These are phyloP conservation scores for Sugiyamaella paludigena DNA, from an alignment of 1,139 yeast genomes.

Conservation along the genomic window DNA sequence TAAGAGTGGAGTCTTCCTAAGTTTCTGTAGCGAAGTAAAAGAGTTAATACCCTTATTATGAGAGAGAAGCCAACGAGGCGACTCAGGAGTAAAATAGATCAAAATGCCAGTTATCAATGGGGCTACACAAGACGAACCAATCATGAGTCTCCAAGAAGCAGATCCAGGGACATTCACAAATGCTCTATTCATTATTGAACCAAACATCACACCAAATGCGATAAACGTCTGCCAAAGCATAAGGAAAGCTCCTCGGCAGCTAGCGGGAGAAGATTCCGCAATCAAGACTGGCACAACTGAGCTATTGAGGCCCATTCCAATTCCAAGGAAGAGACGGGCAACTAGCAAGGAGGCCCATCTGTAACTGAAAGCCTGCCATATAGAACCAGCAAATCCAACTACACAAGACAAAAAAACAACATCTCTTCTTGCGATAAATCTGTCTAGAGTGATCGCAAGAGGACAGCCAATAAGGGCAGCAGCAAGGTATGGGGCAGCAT, in stretches of 20 bases:
- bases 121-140: constrained; percentile 40
- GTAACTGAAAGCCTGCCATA: constrained; percentile 9
- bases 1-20: constrained; percentile 42
- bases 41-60: constrained; percentile 48
- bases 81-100: constrained; percentile 61
- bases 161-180: constrained; percentile 21
- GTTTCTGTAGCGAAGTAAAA: constrained; percentile 43
- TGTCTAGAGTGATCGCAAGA: constrained; percentile 64
- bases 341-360: constrained; percentile 47
- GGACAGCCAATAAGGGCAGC: constrained; percentile 68
- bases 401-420: constrained; percentile 44
- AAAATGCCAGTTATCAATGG: constrained; percentile 40
- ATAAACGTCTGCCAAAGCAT: constrained; percentile 73
- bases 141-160: constrained; percentile 42
- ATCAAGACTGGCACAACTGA: constrained; percentile 24
- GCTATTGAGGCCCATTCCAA: constrained; percentile 30
- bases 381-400: constrained; percentile 48
- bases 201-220: constrained; percentile 80
- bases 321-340: constrained; percentile 57
- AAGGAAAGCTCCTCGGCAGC: constrained; percentile 18
- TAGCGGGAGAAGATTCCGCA: constrained; percentile 22
- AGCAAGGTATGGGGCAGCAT: constrained; percentile 76
- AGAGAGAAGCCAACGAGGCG: constrained; percentile 68
- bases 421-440: constrained; percentile 11
- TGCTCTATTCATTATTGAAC: constrained; percentile 59